phyloP scores from a whole-genome alignment of 2,329 filamentous ascomycete genomes.

The Curvularia sp. region DNA sequence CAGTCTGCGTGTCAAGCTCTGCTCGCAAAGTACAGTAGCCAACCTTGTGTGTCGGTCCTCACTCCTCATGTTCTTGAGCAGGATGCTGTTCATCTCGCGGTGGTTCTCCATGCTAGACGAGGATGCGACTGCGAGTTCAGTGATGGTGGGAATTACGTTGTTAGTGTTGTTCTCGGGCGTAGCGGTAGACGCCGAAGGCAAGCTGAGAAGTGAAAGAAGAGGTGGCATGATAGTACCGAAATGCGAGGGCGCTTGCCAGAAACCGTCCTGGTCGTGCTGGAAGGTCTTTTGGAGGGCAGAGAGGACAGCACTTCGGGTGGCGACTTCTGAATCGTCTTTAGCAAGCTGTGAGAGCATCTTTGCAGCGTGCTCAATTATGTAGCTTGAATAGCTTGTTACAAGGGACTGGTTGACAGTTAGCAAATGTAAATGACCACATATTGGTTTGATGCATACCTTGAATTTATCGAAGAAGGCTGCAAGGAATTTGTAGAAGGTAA shows the following conservation, averaged over 20 bases:
- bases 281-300: constrained; percentile 77
- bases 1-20: constrained; percentile 77
- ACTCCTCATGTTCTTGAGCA: constrained; percentile 80
- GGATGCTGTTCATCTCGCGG: constrained; percentile 80
- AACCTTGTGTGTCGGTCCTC: constrained; percentile 76
- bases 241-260: constrained; percentile 92
- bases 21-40: constrained; percentile 82
- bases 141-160: constrained; percentile 73
- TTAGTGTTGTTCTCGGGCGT: constrained; percentile 52
- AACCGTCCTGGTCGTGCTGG: constrained; percentile 89
- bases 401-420: constrained; percentile 66
- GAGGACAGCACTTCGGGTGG: constrained; percentile 74
- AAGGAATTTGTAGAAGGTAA: constrained; percentile 83
- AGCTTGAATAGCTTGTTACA: constrained; percentile 89
- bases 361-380: constrained; percentile 78
- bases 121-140: constrained; percentile 77
- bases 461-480: constrained; percentile 81
- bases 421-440: constrained; percentile 12
- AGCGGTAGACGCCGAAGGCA: constrained; percentile 24
- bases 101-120: constrained; percentile 88
- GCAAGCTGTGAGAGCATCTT: constrained; percentile 62
- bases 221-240: constrained; percentile 75
- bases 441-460: constrained; percentile 59
- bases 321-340: constrained; percentile 55
- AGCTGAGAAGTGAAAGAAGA: constrained; percentile 68